Conservation (phyloP, 2,329 filamentous ascomycete genomes). For the Colletotrichum lindemuthianum region DNA sequence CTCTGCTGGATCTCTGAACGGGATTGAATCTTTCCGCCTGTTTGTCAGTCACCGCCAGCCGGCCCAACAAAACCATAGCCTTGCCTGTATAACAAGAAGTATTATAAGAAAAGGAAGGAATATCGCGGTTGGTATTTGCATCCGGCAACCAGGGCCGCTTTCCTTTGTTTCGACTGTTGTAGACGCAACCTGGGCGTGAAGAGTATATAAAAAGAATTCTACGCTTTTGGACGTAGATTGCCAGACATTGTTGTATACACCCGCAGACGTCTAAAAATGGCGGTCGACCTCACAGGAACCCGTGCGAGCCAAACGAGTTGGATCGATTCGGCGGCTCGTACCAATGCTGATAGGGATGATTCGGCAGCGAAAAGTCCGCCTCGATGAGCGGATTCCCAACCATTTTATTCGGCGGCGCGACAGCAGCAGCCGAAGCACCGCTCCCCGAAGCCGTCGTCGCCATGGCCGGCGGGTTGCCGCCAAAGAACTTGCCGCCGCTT, state of each 20-base stretch:
- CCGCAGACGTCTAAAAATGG: too few species aligned
- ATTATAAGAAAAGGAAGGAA: too few species aligned
- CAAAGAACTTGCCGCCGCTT: neutral
- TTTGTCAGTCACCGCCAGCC: too few species aligned
- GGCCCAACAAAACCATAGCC: too few species aligned
- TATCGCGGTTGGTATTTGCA: too few species aligned
- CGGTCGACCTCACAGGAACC: slow-evolving; percentile 16
- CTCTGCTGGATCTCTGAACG: neutral
- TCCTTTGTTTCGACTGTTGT: too few species aligned
- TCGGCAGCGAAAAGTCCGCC: slow-evolving; percentile 80
- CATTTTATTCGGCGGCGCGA: slow-evolving; percentile 44
- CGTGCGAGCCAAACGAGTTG: slow-evolving; percentile 31
- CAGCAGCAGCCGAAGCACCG: slow-evolving; percentile 42
- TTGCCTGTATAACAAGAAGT: too few species aligned
- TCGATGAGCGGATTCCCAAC: slow-evolving; percentile 76
- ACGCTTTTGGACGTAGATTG: neutral
- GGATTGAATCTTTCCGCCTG: too few species aligned
- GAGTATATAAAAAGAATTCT: neutral
- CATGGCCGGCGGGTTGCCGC: slow-evolving; percentile 28
- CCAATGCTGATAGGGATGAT: slow-evolving; percentile 83
- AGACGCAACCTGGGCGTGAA: too few species aligned
- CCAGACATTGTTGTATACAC: neutral
- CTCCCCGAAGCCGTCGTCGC: slow-evolving; percentile 40
- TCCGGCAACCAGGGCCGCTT: too few species aligned
- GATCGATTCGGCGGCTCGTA: slow-evolving; percentile 76